Evolutionary conservation across 2,329 filamentous ascomycete species (phyloP).

Genomic region (Arthrobotrys megalospora): DNA sequence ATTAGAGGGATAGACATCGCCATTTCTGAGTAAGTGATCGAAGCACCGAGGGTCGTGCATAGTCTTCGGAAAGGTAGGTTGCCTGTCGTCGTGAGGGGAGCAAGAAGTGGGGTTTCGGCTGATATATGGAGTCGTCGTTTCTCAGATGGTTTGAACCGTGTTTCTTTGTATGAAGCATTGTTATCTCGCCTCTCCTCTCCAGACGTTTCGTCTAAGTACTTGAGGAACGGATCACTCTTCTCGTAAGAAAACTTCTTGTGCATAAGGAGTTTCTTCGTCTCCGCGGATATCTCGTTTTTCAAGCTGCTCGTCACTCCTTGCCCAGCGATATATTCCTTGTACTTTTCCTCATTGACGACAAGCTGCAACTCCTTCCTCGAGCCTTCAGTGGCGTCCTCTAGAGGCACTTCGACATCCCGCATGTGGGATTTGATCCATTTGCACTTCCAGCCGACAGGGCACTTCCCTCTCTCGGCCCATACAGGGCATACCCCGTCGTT

Average conservation of each 20-base stretch:
- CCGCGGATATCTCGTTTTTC: constrained; percentile 80
- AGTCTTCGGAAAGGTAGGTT: constrained; percentile 94
- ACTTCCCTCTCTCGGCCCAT: constrained; percentile 81
- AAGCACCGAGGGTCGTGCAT: constrained; percentile 88
- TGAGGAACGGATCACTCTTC: constrained; percentile 81
- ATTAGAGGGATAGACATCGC: constrained; percentile 90
- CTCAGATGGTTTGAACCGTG: constrained; percentile 90
- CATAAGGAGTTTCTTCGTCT: constrained; percentile 81
- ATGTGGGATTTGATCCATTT: constrained; percentile 91
- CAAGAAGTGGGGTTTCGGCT: constrained; percentile 91
- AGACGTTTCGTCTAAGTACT: constrained; percentile 81
- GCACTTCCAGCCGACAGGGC: constrained; percentile 89
- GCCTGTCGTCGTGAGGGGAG: constrained; percentile 94
- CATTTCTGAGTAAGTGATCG: constrained; percentile 98
- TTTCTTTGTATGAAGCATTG: constrained; percentile 85
- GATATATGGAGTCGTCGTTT: constrained; percentile 96
- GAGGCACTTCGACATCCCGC: constrained; percentile 75
- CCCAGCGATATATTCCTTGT: constrained; percentile 64
- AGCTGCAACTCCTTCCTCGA: constrained; percentile 65
- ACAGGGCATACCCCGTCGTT: constrained; percentile 85
- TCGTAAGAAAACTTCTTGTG: constrained; percentile 80
- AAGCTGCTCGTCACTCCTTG: constrained; percentile 71
- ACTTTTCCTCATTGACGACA: constrained; percentile 70
- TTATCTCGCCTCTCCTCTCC: constrained; percentile 75
- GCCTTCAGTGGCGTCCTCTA: constrained; percentile 36